A percentile compares a stretch with the other conserved stretches of the same genome.
Conservation (phyloP, 495 filamentous ascomycete genomes). For the Filosporella fistucella region DNA sequence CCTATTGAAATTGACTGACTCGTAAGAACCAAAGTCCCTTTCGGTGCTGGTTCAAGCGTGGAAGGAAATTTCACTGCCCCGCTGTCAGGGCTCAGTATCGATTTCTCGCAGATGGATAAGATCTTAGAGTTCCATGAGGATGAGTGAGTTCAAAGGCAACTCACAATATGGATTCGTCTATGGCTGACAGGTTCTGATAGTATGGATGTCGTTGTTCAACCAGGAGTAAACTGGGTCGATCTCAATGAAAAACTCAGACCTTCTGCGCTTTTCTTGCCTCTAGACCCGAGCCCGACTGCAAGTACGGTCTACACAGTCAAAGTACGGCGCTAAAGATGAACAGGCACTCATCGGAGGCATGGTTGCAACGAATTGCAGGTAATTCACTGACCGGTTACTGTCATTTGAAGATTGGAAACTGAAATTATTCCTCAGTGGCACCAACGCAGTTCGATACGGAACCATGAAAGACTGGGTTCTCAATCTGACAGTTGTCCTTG, state of each 20-base stretch:
- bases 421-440: too few species aligned
- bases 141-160: too few species aligned
- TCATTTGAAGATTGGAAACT: too few species aligned
- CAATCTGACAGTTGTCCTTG: conserved; percentile 72
- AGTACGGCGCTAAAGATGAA: too few species aligned
- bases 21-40: too few species aligned
- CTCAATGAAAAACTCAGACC: conserved; percentile 69
- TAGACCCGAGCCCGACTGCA: conserved; percentile 43
- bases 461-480: conserved; percentile 88
- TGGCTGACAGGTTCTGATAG: too few species aligned
- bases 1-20: too few species aligned
- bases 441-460: conserved; percentile 75
- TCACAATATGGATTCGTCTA: too few species aligned
- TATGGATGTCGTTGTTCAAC: conserved; percentile 88
- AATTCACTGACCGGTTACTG: too few species aligned
- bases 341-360: conserved; percentile 67
- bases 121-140: conserved; percentile 73
- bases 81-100: conserved; percentile 78
- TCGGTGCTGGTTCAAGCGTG: conserved; percentile 70
- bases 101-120: conserved; percentile 81
- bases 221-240: conserved; percentile 80
- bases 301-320: too few species aligned
- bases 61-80: conserved; percentile 86
- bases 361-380: conserved; percentile 77
- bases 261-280: conserved; percentile 76